phyloP scores from a whole-genome alignment of 768 basidiomycete genomes.

The Asterophora parasitica region DNA sequence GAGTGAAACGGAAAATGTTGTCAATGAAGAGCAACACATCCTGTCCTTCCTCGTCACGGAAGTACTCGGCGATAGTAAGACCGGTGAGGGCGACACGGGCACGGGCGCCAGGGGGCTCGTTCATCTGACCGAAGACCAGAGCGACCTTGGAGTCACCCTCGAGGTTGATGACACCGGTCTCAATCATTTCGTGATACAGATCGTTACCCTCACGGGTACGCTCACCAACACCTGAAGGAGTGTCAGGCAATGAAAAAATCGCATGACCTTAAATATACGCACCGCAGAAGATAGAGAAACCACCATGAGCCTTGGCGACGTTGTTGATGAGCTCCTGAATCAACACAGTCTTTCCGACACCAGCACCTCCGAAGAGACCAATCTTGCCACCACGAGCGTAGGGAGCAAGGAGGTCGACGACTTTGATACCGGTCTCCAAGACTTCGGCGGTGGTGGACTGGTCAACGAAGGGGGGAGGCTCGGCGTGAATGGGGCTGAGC shows the following conservation, averaged over 20 bases:
- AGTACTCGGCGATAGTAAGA: constrained; percentile 99
- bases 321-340: constrained; percentile 99
- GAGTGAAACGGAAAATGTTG: constrained; percentile 99
- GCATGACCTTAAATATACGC: constrained; percentile 21
- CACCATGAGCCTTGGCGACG: constrained; percentile 99
- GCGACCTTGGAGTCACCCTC: constrained; percentile 99
- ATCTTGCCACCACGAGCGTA: constrained; percentile 99
- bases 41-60: constrained; percentile 99
- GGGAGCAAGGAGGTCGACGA: constrained; percentile 98
- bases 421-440: constrained; percentile 99
- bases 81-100: constrained; percentile 99
- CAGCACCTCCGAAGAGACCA: constrained; percentile 99
- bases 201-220: constrained; percentile 99
- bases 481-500: constrained; percentile 90
- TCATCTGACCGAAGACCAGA: constrained; percentile 99
- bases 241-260: neutral
- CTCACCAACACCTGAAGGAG: constrained; percentile 86
- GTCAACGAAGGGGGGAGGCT: constrained; percentile 95
- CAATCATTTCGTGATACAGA: constrained; percentile 99
- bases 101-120: constrained; percentile 99
- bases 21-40: constrained; percentile 99
- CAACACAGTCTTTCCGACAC: constrained; percentile 99
- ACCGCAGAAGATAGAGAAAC: constrained; percentile 99
- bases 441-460: constrained; percentile 99
- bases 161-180: constrained; percentile 99